These are phyloP conservation scores for Tricholoma terreum DNA, from an alignment of 768 basidiomycete species.

Conservation along the genomic window DNA sequence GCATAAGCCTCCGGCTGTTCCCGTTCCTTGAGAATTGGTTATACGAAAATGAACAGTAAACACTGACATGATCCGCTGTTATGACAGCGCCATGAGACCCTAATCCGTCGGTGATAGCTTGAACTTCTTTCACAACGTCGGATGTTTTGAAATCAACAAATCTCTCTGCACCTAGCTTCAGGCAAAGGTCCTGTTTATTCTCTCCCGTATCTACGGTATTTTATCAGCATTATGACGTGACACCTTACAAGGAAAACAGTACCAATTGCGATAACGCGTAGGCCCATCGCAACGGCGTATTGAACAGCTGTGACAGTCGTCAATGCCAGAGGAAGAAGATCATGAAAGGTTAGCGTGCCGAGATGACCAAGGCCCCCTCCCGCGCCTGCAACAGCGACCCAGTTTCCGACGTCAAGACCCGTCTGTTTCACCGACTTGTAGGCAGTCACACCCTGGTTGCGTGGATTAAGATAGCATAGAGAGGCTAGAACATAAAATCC, in stretches of 20 bases:
- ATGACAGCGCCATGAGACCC: constrained; percentile 72
- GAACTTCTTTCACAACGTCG: constrained; percentile 60
- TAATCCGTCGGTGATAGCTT: constrained; percentile 55
- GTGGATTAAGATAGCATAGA: not conserved
- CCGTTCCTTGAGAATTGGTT: too few relatives aligned
- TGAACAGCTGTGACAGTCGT: constrained; percentile 53
- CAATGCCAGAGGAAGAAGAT: not conserved
- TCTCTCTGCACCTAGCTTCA: constrained; percentile 53
- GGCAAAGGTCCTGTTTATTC: constrained; percentile 60
- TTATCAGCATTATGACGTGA: not conserved
- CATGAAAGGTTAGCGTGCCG: constrained; percentile 33
- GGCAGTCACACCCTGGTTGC: constrained; percentile 64
- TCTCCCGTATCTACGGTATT: constrained; percentile 65
- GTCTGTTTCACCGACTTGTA: constrained; percentile 77
- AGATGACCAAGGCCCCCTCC: constrained; percentile 81
- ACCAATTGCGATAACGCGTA: constrained; percentile 59
- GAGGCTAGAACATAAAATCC: constrained; percentile 10
- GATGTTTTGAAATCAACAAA: constrained; percentile 75
- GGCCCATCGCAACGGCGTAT: constrained; percentile 73
- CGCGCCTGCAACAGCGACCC: constrained; percentile 71
- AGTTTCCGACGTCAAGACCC: constrained; percentile 58
- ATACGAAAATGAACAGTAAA: too few relatives aligned
- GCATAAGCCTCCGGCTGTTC: too few relatives aligned
- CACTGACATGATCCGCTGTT: constrained; percentile 49
- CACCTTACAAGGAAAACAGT: too few relatives aligned